Evolutionary conservation across 495 filamentous ascomycete genomes (phyloP).

Genomic region (Penicillium cataractarum): DNA sequence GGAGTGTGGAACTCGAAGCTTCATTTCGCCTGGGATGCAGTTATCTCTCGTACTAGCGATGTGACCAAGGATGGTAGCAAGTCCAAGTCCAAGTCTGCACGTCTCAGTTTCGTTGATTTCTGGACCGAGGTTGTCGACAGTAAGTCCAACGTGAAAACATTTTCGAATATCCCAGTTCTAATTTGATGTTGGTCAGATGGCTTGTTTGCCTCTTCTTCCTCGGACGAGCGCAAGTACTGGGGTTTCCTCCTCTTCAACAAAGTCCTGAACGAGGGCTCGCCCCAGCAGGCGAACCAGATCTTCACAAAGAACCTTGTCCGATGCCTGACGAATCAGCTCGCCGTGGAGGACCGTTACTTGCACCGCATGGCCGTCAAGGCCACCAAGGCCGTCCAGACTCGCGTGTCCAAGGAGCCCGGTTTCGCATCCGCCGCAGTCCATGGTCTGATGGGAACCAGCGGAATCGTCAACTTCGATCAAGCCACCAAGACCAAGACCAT

Average conservation of each 20-base stretch:
- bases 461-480: slow-evolving; percentile 80
- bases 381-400: slow-evolving; percentile 65
- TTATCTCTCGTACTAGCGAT: slow-evolving; percentile 56
- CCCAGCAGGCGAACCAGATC: slow-evolving; percentile 53
- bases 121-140: slow-evolving; percentile 90
- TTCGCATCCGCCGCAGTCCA: slow-evolving; percentile 62
- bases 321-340: slow-evolving; percentile 84
- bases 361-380: slow-evolving; percentile 77
- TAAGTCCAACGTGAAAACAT: slow-evolving; percentile 45
- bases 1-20: slow-evolving; percentile 80
- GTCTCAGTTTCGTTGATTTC: slow-evolving; percentile 68
- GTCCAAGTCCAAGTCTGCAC: slow-evolving; percentile 40
- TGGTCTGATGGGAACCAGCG: slow-evolving; percentile 67
- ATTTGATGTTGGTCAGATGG: slow-evolving; percentile 55
- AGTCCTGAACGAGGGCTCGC: slow-evolving; percentile 57
- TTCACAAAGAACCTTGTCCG: slow-evolving; percentile 84
- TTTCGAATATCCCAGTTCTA: slow-evolving; percentile 1
- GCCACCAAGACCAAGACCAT: slow-evolving; percentile 87
- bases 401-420: slow-evolving; percentile 65
- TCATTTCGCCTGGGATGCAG: slow-evolving; percentile 85
- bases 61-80: slow-evolving; percentile 31
- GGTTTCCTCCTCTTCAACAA: slow-evolving; percentile 86
- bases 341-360: slow-evolving; percentile 81
- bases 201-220: slow-evolving; percentile 77
- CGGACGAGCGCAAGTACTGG: slow-evolving; percentile 85